Base-by-base conservation (phyloP, 2,329 filamentous ascomycete genomes). In the Hymenoscyphus fructigenus region DNA sequence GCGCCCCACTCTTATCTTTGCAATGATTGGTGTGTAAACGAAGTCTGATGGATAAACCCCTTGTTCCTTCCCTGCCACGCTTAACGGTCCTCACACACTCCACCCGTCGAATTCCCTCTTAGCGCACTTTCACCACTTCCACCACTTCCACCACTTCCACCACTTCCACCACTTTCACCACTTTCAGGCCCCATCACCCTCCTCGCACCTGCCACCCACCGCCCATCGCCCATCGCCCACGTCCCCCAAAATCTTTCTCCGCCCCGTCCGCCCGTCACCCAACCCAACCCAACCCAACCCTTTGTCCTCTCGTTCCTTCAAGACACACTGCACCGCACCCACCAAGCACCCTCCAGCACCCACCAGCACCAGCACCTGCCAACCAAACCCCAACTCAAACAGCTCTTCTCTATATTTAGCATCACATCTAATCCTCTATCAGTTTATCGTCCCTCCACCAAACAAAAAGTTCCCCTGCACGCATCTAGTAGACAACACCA, bases 341-440 rank as follows among this genome's bases (percentile, higher is more conserved):
- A 47, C 17, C 47, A 60, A 26, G 50, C 17, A 34, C 34, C 50
- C 38, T 36, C 53, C 50, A 44, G 38, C 41, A 14, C 58, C 26
- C 28, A 23, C 57, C 60, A 50, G 50, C 28, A n/a, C n/a, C n/a
- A n/a, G n/a, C n/a, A n/a, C n/a, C n/a, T n/a, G n/a, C 55, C 26
- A 55, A 53, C 59, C 34, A 36, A 50, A 29, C 44, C 56, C 41
- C 64, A 60, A 64, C 65, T 53, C 63, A 60, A 61, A 62, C 65
- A 63, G 65, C 65, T 41, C 65, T 58, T 69, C 71, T 71, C 68
- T 71, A 71, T 72, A 72, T 72, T 72, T 70, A 71, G 69, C 71
- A 72, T 69, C 28, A 55, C 26, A 41, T 56, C 65, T 59, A 23
- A 69, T 69, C 67, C 67, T 70, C 69, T 70, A 72, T 72, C 70